Conservation (phyloP, 306 rosid genomes). For the Phaseolus lunatus region DNA sequence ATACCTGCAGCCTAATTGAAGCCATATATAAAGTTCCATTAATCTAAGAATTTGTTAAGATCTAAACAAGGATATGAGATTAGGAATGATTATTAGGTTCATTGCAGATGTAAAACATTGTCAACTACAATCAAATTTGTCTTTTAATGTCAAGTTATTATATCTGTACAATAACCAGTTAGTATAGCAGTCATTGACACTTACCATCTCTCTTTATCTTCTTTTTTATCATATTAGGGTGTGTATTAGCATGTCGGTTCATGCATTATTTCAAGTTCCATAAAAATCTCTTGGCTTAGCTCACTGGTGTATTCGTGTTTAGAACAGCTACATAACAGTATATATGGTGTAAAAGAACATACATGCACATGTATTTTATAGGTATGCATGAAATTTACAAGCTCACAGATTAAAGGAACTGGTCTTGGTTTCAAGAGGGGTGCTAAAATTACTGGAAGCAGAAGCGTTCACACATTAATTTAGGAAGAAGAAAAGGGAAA, state of each 20-base stretch:
- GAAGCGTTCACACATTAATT: conserved; percentile 10
- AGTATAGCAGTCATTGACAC: background rate
- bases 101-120: background rate
- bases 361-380: too few relatives aligned
- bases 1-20: background rate
- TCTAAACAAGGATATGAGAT: background rate
- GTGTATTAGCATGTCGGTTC: background rate
- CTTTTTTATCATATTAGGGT: background rate
- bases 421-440: background rate
- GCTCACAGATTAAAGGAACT: conserved; percentile 19
- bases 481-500: conserved; percentile 19
- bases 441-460: background rate
- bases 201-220: background rate
- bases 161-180: background rate
- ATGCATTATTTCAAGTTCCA: background rate
- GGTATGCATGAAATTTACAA: conserved; percentile 21
- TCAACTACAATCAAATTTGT: background rate
- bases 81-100: background rate
- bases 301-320: background rate
- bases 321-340: background rate
- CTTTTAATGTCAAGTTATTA: background rate
- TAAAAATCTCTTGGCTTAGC: background rate
- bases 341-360: background rate
- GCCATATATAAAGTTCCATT: background rate
- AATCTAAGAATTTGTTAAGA: conserved; percentile 1